A percentile compares a stretch with the other conserved stretches of the same genome.
Conservation (phyloP, 805 yeast genomes). For the Clavispora fructus region DNA sequence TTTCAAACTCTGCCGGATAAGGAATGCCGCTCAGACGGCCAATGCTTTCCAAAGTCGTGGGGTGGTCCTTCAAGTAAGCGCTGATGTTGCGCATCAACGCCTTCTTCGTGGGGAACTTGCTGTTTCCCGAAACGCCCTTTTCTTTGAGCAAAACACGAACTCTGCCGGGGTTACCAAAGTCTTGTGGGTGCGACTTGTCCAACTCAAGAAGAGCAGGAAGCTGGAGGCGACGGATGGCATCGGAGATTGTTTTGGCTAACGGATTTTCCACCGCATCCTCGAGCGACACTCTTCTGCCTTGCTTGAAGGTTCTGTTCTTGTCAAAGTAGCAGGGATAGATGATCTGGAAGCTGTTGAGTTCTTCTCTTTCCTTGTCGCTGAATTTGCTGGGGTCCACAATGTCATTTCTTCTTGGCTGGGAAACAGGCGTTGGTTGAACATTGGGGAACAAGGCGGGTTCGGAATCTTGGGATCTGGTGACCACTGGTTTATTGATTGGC, state of each 20-base stretch:
- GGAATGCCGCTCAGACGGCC: constrained; percentile 48
- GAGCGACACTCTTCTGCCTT: constrained; percentile 77
- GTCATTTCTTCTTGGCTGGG: not conserved
- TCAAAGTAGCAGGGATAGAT: constrained; percentile 94
- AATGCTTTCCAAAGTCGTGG: constrained; percentile 62
- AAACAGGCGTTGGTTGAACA: constrained; percentile 22
- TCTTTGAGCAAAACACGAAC: constrained; percentile 67
- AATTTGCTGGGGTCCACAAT: constrained; percentile 13
- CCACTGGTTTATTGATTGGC: constrained; percentile 52
- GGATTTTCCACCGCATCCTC: constrained; percentile 81
- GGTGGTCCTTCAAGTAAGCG: constrained; percentile 56
- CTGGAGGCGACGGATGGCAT: constrained; percentile 51
- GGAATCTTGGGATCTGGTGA: constrained; percentile 57
- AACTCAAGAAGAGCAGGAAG: constrained; percentile 57
- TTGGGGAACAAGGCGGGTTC: constrained; percentile 20
- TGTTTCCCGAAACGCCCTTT: constrained; percentile 38
- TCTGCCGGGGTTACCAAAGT: constrained; percentile 96
- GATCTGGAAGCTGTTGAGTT: constrained; percentile 64
- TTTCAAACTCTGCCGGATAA: constrained; percentile 55
- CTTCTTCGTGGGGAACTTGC: constrained; percentile 47
- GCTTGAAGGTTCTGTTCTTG: constrained; percentile 59
- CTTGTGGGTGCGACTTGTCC: constrained; percentile 90
- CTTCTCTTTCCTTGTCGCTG: constrained; percentile 42
- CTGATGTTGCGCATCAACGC: constrained; percentile 58
- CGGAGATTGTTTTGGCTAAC: constrained; percentile 73